Base-by-base conservation (phyloP, 139 green algal species). In the Dunaliella primolecta region DNA sequence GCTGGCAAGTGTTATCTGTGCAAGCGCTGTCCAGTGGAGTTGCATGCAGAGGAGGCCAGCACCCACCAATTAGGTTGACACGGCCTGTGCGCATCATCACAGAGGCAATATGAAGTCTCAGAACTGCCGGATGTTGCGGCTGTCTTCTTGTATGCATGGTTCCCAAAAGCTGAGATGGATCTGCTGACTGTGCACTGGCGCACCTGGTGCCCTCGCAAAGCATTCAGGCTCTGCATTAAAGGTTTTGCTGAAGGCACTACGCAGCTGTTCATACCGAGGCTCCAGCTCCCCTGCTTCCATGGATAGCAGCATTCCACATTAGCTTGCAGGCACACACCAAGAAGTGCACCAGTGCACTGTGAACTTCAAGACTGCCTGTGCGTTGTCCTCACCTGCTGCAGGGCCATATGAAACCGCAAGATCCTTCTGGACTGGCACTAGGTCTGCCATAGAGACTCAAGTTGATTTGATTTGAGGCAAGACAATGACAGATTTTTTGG, bases 61-160 rank as follows among this genome's bases (percentile, higher is more conserved):
- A 24, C 89, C 99, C 97, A 21, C 97, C 97, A 70, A 99, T 99
- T 20, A 99, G 85, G 90, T 99, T 99, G 21, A 99, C 97, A 0
- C 97, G 92, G 1, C 97, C 97, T 95, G 93, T 29, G 31, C n/a
- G n/a, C n/a, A n/a, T n/a, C n/a, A n/a, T n/a, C n/a, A n/a, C n/a
- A n/a, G n/a, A n/a, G n/a, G n/a, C n/a, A n/a, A n/a, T n/a, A n/a
- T n/a, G n/a, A n/a, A n/a, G n/a, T n/a, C n/a, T n/a, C n/a, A n/a
- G n/a, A n/a, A n/a, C n/a, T n/a, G n/a, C n/a, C n/a, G n/a, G n/a
- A n/a, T n/a, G n/a, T n/a, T n/a, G n/a, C n/a, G n/a, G n/a, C n/a
- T n/a, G n/a, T n/a, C n/a, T n/a, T n/a, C n/a, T n/a, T n/a, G n/a
- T n/a, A n/a, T n/a, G n/a, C n/a, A n/a, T n/a, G n/a, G n/a, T n/a